These are phyloP conservation scores for Diaporthe vexans DNA, from an alignment of 2,329 filamentous ascomycete species.

Conservation along the genomic window DNA sequence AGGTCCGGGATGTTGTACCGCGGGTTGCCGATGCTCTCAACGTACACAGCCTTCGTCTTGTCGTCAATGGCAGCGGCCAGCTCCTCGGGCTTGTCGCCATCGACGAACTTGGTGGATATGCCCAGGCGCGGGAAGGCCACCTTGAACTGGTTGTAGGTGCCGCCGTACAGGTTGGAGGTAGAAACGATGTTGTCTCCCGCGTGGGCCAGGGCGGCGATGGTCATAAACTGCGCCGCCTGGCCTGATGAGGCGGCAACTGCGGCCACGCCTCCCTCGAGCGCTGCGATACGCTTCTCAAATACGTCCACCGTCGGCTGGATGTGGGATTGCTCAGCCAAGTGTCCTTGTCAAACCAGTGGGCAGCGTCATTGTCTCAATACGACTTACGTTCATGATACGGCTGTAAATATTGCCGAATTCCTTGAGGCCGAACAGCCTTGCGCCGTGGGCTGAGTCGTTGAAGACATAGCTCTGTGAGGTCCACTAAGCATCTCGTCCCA, in stretches of 20 bases:
- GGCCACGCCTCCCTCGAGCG: slow-evolving; percentile 90
- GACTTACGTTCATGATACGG: slow-evolving; percentile 89
- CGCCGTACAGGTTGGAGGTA: slow-evolving; percentile 91
- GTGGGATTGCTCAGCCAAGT: not conserved
- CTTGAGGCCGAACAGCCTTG: slow-evolving; percentile 95
- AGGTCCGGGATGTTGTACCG: slow-evolving; percentile 94
- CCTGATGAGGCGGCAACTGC: slow-evolving; percentile 89
- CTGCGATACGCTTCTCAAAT: slow-evolving; percentile 96
- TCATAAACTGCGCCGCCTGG: slow-evolving; percentile 93
- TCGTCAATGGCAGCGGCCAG: slow-evolving; percentile 89
- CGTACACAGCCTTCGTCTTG: slow-evolving; percentile 91
- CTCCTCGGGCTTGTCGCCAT: slow-evolving; percentile 83
- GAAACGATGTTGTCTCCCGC: slow-evolving; percentile 94
- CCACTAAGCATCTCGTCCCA: slow-evolving; percentile 40
- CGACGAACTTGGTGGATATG: slow-evolving; percentile 88
- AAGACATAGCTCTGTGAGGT: slow-evolving; percentile 82
- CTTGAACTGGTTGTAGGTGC: slow-evolving; percentile 98
- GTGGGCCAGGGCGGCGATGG: slow-evolving; percentile 85
- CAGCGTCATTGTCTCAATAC: not conserved
- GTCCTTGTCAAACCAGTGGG: not conserved
- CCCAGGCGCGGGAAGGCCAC: slow-evolving; percentile 89
- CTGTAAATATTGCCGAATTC: slow-evolving; percentile 98
- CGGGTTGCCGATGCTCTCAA: slow-evolving; percentile 95
- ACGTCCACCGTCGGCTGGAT: slow-evolving; percentile 93
- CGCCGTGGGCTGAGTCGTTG: slow-evolving; percentile 96